Conservation (phyloP, 768 basidiomycete genomes). For the Mycena epipterygia region DNA sequence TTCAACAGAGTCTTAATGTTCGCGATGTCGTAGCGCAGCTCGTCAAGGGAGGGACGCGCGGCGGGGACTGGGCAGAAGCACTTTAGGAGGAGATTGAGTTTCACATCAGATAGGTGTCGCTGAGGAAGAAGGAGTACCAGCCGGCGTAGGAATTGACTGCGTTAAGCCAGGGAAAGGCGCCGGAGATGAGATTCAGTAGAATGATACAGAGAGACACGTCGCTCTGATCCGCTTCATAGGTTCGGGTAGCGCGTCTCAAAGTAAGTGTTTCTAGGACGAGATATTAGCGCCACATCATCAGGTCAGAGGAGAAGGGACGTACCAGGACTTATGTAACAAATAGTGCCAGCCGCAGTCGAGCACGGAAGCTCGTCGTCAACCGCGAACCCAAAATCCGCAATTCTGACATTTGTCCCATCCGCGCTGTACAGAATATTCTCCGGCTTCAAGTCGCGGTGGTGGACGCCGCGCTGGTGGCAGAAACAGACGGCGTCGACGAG, state of each 20-base stretch:
- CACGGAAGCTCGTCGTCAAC: constrained; percentile 35
- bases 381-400: constrained; percentile 68
- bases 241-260: neutral
- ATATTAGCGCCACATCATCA: too few species aligned
- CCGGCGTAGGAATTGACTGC: constrained; percentile 62
- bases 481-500: constrained; percentile 51
- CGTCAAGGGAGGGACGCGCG: constrained; percentile 56
- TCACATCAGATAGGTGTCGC: constrained; percentile 59
- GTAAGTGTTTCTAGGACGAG: too few species aligned
- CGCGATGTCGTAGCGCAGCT: constrained; percentile 58
- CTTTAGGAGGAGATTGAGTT: constrained; percentile 61
- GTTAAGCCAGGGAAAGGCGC: constrained; percentile 65
- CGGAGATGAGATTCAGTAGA: constrained; percentile 69
- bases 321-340: constrained; percentile 17
- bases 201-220: constrained; percentile 65
- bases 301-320: too few species aligned
- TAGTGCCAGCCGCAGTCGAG: constrained; percentile 38
- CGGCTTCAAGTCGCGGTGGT: constrained; percentile 56
- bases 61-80: constrained; percentile 62
- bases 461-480: constrained; percentile 81
- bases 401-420: constrained; percentile 54
- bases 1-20: constrained; percentile 56
- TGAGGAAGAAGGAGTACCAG: constrained; percentile 61
- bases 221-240: constrained; percentile 47
- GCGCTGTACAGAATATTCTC: constrained; percentile 77